Base-by-base conservation (phyloP, 148 eudicot genomes). In the Rhododendron vialii region DNA sequence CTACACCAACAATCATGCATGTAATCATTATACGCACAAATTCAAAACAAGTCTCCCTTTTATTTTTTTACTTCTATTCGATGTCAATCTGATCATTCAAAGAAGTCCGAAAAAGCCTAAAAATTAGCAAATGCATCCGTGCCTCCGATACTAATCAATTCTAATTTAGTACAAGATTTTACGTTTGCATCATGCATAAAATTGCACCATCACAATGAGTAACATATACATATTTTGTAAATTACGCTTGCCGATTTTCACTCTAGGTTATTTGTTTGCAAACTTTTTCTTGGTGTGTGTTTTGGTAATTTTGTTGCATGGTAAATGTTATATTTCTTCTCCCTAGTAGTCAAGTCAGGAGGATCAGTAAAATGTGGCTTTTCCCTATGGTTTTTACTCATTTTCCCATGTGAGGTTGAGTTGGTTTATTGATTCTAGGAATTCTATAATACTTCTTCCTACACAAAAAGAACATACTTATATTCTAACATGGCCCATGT, bases 351-450 rank as follows among this genome's bases (percentile, higher is more conserved):
- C 30, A 65, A 71, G 36, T 4, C 18, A 22, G 9, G 9, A 69
- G 36, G 74, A 11, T 71, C 8, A 33, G 41, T 33, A 1, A 14
- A 13, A 71, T 71, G 76, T 71, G 76, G 76, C 20, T 33, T 71
- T 33, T 15, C 35, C 35, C 17, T 69, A 28, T 30, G 7, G 18
- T 30, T 71, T 71, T 13, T 71, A 30, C 76, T 30, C 76, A 30
- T 71, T 30, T 30, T 71, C 76, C 76, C 76, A 71, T 71, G 76
- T 71, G 76, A 71, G 76, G 20, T 71, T 30, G 76, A 30, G 76
- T 30, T 71, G 76, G 76, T 71, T 71, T 71, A 71, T 71, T 30
- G 41, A 71, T 71, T 71, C 76, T 71, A 71, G 76, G 76, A 33
- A 30, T 71, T 71, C 20, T 30, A 71, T 30, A 13, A 71, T 30